Conservation (phyloP, 805 yeast species). For the Tetrapisispora taiwanensis region DNA sequence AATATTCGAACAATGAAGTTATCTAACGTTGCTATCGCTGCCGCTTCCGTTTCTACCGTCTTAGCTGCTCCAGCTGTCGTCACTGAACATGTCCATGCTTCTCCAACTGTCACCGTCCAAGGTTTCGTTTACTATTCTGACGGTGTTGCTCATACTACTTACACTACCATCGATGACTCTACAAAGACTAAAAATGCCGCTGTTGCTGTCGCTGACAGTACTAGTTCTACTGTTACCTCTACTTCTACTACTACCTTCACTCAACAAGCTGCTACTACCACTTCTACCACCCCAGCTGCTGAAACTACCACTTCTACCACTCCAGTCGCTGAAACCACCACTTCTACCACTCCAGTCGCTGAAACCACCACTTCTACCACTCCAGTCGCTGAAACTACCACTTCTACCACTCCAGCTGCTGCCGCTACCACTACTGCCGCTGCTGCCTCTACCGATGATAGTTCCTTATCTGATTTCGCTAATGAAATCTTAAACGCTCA, state of each 20-base stretch:
- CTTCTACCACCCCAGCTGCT: conserved; percentile 3
- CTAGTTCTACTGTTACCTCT: not conserved
- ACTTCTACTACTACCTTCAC: conserved; percentile 7
- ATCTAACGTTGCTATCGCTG: conserved; percentile 14
- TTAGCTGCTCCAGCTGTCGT: conserved; percentile 22
- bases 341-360: conserved; percentile 5
- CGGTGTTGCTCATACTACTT: conserved; percentile 20
- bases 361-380: conserved; percentile 7
- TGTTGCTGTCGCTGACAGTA: conserved; percentile 5
- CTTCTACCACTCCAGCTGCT: conserved; percentile 11
- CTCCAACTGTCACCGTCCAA: conserved; percentile 21
- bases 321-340: conserved; percentile 2
- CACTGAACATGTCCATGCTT: conserved; percentile 22
- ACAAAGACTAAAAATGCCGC: conserved; percentile 7
- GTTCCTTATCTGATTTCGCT: conserved; percentile 17
- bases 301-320: conserved; percentile 1
- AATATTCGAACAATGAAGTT: conserved; percentile 14
- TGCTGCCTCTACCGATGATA: conserved; percentile 12
- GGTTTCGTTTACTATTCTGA: conserved; percentile 20
- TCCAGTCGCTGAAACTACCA: conserved; percentile 7
- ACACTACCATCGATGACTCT: conserved; percentile 11
- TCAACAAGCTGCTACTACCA: conserved; percentile 8
- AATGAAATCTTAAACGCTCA: conserved; percentile 45
- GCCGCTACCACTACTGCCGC: conserved; percentile 9
- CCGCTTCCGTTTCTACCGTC: conserved; percentile 9